These are phyloP conservation scores for Fagopyrum homotropicum DNA, from an alignment of 148 eudicot species.

Conservation along the genomic window DNA sequence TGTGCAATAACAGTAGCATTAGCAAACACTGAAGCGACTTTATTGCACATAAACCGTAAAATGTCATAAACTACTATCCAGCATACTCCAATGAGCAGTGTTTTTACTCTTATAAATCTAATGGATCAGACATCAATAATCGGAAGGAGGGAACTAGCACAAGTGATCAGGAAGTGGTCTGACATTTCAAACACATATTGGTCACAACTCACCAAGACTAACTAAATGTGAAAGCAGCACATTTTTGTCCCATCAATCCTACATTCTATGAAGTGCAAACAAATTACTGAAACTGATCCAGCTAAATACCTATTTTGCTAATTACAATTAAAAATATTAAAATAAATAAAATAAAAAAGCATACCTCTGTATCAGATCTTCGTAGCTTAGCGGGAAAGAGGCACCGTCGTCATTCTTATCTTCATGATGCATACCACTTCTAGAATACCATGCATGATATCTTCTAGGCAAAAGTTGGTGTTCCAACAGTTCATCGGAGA, in stretches of 20 bases:
- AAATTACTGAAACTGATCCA: background rate
- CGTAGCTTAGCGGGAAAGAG: constrained; percentile 69
- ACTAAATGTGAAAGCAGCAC: background rate
- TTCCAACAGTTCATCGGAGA: constrained; percentile 66
- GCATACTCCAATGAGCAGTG: background rate
- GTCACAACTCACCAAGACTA: background rate
- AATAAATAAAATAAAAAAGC: background rate
- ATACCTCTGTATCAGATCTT: constrained; percentile 54
- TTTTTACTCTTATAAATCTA: background rate
- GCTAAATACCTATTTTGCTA: background rate
- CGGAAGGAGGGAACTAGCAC: background rate
- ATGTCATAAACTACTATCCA: background rate
- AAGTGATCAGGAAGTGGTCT: background rate
- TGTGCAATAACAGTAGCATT: background rate
- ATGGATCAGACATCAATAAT: background rate
- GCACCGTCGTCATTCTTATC: constrained; percentile 57
- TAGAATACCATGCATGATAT: constrained; percentile 94
- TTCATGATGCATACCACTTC: constrained; percentile 44
- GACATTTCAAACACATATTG: background rate
- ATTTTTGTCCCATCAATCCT: background rate
- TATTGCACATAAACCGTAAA: background rate
- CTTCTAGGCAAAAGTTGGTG: constrained; percentile 91
- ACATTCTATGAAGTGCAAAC: constrained; percentile 4
- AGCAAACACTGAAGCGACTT: background rate
- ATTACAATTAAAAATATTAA: background rate